Evolutionary conservation across 1,284 basidiomycete species (phyloP), one percentile per base, ranked within the genome.

Genomic region (Melampsora medusae): DNA sequence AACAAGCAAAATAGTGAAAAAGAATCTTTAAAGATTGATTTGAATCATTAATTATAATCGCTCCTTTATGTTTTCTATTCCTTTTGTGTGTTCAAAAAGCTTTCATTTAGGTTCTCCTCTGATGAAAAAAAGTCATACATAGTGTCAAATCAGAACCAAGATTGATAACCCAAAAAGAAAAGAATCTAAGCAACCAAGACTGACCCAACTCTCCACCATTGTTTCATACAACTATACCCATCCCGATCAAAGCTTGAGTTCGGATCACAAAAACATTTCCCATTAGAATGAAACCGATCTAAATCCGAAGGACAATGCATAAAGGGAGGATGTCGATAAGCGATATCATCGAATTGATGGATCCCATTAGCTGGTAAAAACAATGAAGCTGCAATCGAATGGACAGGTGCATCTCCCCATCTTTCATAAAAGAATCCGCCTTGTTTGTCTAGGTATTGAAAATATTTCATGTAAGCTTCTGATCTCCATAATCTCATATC

Each of bases 311-410:
- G 89, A 80, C 90, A 90, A 77, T 90, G 89, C 78, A 86, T 86
- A 81, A 87, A 89, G n/a, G 87, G 86, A 61, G 84, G 84, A 73
- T 91, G 90, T 60, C 88, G 84, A 81, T 89, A 90, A 0, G 88
- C 87, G 69, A 87, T 86, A 78, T 25, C 60, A 48, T 67, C 22
- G 22, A 67, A 67, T 49, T 67, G 65, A 67, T 67, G 42, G 9
- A 67, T 22, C 4, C 4, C 4, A 12, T 25, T 3, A 46, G 22
- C 22, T 22, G 65, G 65, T 48, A 67, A 67, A 22, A 67, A 67
- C 25, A 67, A 48, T 4, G 65, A 19, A 16, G 42, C 65, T 2
- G 65, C 65, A 22, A 67, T 48, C 10, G 65, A 67, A 67, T 67
- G 65, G 12, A 67, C 28, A 42, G 65, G 65, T 25, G 65, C 65